Percentiles rank a stretch among this genome's conserved stretches.
These are phyloP conservation scores for Eutypa lata DNA, from an alignment of 2,329 filamentous ascomycete species.

Conservation along the genomic window DNA sequence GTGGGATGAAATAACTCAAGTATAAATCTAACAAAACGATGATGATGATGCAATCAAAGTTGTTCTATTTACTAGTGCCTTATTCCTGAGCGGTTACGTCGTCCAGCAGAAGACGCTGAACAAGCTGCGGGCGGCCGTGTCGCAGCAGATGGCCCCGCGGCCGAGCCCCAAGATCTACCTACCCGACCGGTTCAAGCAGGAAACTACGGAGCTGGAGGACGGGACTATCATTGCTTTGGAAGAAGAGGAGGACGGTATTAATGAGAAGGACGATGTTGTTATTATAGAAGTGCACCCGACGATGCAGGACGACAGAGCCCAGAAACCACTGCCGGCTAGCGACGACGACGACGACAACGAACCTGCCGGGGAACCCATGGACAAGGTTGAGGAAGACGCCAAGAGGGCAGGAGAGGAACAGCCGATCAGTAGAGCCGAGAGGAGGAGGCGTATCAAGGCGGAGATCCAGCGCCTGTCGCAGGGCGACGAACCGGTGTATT, in stretches of 20 bases:
- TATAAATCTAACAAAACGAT: slow-evolving; percentile 3
- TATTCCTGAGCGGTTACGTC: slow-evolving; percentile 85
- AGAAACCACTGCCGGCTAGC: slow-evolving; percentile 1
- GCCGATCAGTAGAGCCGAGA: slow-evolving; percentile 49
- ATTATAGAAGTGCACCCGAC: slow-evolving; percentile 36
- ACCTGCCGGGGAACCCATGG: slow-evolving; percentile 25
- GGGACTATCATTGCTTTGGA: slow-evolving; percentile 41
- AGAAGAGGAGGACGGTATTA: slow-evolving; percentile 22
- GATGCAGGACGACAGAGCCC: slow-evolving; percentile 17
- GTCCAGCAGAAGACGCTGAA: slow-evolving; percentile 83
- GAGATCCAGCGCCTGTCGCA: slow-evolving; percentile 50
- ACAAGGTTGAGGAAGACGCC: no score
- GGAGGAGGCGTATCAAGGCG: slow-evolving; percentile 56
- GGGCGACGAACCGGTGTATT: slow-evolving; percentile 44
- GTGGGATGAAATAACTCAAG: no score
- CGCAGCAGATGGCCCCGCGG: slow-evolving; percentile 40
- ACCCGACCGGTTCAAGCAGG: slow-evolving; percentile 47
- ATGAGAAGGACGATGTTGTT: slow-evolving; percentile 14
- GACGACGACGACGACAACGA: slow-evolving; percentile 20
- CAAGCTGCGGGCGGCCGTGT: slow-evolving; percentile 72
- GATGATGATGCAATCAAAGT: slow-evolving; percentile 42
- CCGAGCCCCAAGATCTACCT: slow-evolving; percentile 48
- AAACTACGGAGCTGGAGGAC: slow-evolving; percentile 44
- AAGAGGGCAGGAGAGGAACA: no score
- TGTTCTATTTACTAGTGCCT: slow-evolving; percentile 71